These are phyloP conservation scores for Verticillium klebahnii DNA, from an alignment of 2,329 filamentous ascomycete species.

Conservation along the genomic window DNA sequence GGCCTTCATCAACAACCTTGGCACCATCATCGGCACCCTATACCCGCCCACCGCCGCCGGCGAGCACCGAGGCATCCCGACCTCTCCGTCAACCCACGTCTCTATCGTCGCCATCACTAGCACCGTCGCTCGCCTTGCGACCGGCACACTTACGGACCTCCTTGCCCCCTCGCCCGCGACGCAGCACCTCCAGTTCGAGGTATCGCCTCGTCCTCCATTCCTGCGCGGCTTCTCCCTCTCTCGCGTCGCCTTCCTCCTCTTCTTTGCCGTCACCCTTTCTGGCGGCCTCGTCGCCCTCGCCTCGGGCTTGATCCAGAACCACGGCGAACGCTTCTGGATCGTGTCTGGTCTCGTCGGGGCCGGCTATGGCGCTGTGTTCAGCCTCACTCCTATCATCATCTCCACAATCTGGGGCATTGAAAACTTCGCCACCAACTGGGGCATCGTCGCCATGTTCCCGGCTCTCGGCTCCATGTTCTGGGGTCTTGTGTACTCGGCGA, in stretches of 20 bases:
- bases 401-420: conserved; percentile 98
- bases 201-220: conserved; percentile 17
- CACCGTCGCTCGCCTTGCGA: conserved; percentile 84
- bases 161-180: conserved; percentile 66
- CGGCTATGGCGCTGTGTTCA: conserved; percentile 90
- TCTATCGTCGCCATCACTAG: conserved; percentile 88
- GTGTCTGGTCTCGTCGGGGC: conserved; percentile 81
- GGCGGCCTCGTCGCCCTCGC: conserved; percentile 74
- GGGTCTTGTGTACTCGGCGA: conserved; percentile 81
- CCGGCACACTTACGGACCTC: conserved; percentile 82
- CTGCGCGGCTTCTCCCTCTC: conserved; percentile 56
- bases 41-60: conserved; percentile 50
- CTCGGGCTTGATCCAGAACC: conserved; percentile 67
- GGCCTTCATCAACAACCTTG: conserved; percentile 95
- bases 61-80: conserved; percentile 27
- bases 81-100: conserved; percentile 80
- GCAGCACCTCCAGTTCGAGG: conserved; percentile 47
- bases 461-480: conserved; percentile 84
- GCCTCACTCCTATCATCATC: conserved; percentile 83
- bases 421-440: conserved; percentile 98
- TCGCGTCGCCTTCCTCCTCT: conserved; percentile 73
- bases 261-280: conserved; percentile 69
- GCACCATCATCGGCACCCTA: conserved; percentile 85
- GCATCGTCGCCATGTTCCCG: conserved; percentile 87
- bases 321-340: conserved; percentile 76